Evolutionary conservation across 2,329 filamentous ascomycete genomes (phyloP).

Genomic region (Xylariomycetidae sp.): DNA sequence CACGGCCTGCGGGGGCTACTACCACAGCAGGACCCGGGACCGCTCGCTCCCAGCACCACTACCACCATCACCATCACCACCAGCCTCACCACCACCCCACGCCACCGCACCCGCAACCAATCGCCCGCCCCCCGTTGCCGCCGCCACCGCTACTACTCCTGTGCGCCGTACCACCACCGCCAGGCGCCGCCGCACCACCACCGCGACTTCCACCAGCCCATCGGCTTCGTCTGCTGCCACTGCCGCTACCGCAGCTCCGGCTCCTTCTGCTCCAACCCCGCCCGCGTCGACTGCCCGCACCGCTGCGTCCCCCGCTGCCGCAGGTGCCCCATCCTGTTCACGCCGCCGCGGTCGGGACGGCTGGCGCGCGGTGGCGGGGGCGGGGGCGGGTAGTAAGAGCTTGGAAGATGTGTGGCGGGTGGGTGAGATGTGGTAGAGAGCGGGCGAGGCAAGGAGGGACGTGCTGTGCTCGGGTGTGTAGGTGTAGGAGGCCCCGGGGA

Average conservation of each 20-base stretch:
- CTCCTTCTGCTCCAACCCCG: constrained; percentile 19
- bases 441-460: too few species aligned
- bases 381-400: too few species aligned
- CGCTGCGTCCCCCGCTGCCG: constrained; percentile 17
- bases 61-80: neutral
- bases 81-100: neutral
- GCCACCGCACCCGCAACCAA: neutral
- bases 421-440: too few species aligned
- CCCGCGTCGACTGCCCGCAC: constrained; percentile 16
- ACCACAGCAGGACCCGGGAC: too few species aligned
- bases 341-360: constrained; percentile 1
- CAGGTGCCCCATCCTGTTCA: constrained; percentile 20
- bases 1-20: too few species aligned
- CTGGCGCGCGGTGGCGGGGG: neutral
- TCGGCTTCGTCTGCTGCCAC: constrained; percentile 22
- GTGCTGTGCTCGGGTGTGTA: too few species aligned
- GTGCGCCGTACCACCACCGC: neutral
- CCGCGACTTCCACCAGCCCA: constrained; percentile 17
- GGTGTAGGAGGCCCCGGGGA: too few species aligned
- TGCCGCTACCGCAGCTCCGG: constrained; percentile 21
- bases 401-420: too few species aligned
- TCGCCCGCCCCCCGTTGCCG: too few species aligned
- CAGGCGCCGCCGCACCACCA: neutral
- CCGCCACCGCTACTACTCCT: neutral
- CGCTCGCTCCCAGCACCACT: neutral